Evolutionary conservation across 805 yeast species (phyloP).

Genomic region (Cyberlindnera americana): DNA sequence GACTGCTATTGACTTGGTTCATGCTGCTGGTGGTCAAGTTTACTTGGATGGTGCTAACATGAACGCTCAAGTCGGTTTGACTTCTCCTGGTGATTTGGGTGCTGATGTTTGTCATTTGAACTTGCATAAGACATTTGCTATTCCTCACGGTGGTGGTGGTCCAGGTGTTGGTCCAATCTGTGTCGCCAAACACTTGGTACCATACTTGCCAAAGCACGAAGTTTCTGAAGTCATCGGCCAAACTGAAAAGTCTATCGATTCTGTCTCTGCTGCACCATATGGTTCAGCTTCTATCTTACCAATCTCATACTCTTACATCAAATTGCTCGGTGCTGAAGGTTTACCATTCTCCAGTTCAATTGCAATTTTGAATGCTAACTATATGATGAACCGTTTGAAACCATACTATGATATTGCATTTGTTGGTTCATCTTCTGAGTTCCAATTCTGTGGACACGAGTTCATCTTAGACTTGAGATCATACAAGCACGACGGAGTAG

Average conservation of each 20-base stretch:
- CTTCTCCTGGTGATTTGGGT: slow-evolving; percentile 96
- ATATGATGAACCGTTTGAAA: slow-evolving; percentile 79
- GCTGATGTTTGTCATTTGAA: slow-evolving; percentile 98
- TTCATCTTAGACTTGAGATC: slow-evolving; percentile 89
- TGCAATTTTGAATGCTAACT: slow-evolving; percentile 94
- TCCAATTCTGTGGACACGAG: slow-evolving; percentile 92
- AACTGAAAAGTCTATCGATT: slow-evolving; percentile 50
- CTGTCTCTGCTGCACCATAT: slow-evolving; percentile 92
- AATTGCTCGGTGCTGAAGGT: slow-evolving; percentile 84
- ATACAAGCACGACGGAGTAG: slow-evolving; percentile 74
- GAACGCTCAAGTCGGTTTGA: slow-evolving; percentile 98
- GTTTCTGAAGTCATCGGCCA: slow-evolving; percentile 45
- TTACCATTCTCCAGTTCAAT: slow-evolving; percentile 83
- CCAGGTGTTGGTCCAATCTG: slow-evolving; percentile 99
- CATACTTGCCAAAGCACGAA: slow-evolving; percentile 79
- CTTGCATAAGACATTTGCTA: slow-evolving; percentile 94
- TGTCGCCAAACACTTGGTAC: slow-evolving; percentile 75
- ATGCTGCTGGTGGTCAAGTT: slow-evolving; percentile 87
- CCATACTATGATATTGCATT: slow-evolving; percentile 75
- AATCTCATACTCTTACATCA: slow-evolving; percentile 91
- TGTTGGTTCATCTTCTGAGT: slow-evolving; percentile 48
- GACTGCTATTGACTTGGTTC: slow-evolving; percentile 82
- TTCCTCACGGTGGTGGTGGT: slow-evolving; percentile 99
- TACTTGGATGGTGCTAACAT: slow-evolving; percentile 98
- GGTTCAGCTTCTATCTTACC: slow-evolving; percentile 94